Percentiles rank a stretch among this genome's conserved stretches.
Evolutionary conservation across 1,284 basidiomycete species (phyloP).

Genomic region (Leccinum subfulvum): DNA sequence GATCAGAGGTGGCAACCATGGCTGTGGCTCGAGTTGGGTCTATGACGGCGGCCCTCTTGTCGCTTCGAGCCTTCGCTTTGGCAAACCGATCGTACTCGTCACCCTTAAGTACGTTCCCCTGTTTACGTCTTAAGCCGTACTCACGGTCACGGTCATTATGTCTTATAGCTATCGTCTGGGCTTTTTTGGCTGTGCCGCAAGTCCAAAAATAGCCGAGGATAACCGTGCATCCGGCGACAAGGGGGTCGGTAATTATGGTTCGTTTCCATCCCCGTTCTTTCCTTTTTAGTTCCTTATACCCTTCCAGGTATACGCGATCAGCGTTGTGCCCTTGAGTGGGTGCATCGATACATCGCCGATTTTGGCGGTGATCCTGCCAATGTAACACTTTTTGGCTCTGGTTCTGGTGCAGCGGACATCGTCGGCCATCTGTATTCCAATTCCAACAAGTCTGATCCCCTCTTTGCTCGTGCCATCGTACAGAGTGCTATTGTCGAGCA

Average conservation of each 20-base stretch:
- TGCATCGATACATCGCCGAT: slow-evolving; percentile 59
- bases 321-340: slow-evolving; percentile 67
- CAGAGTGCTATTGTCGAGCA: slow-evolving; percentile 65
- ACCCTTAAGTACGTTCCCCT: slow-evolving; percentile 64
- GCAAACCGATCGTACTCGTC: slow-evolving; percentile 67
- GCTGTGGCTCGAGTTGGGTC: slow-evolving; percentile 72
- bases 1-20: slow-evolving; percentile 63
- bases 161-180: slow-evolving; percentile 66
- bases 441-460: slow-evolving; percentile 53
- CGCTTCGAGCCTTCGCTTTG: slow-evolving; percentile 56
- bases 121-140: slow-evolving; percentile 20
- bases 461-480: slow-evolving; percentile 66
- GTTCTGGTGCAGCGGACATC: slow-evolving; percentile 70
- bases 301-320: slow-evolving; percentile 66
- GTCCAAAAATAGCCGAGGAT: slow-evolving; percentile 60
- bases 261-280: slow-evolving; percentile 21
- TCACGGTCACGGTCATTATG: slow-evolving; percentile 12
- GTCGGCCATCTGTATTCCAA: slow-evolving; percentile 67
- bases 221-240: slow-evolving; percentile 60
- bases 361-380: slow-evolving; percentile 74
- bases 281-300: slow-evolving; percentile 5
- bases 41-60: slow-evolving; percentile 72
- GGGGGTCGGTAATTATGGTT: slow-evolving; percentile 76
- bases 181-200: slow-evolving; percentile 69
- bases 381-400: slow-evolving; percentile 69